Evolutionary conservation across 345 rosid genomes (phyloP).

Genomic region (Populus simonii): DNA sequence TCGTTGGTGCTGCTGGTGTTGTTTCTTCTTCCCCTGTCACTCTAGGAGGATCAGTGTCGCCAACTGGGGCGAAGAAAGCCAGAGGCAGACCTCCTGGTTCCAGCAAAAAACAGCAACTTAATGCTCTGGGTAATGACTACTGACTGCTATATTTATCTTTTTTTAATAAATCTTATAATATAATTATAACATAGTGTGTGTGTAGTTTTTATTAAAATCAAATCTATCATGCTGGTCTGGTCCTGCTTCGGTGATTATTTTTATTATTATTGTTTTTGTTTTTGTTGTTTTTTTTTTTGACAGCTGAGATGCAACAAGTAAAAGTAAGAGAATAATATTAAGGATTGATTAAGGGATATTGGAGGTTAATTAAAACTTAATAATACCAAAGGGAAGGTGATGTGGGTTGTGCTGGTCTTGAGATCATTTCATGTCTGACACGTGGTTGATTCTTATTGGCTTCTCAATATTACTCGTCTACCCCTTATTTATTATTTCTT

Average conservation of each 20-base stretch:
- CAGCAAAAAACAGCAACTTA: constrained; percentile 50
- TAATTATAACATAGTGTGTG: not conserved
- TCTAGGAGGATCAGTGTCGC: constrained; percentile 30
- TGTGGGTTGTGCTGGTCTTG: too few relatives aligned
- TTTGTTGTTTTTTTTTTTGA: too few relatives aligned
- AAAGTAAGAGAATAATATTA: too few relatives aligned
- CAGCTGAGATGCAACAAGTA: not conserved
- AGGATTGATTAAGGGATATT: too few relatives aligned
- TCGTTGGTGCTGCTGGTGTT: not conserved
- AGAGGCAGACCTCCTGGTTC: constrained; percentile 94
- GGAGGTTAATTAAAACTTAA: too few relatives aligned
- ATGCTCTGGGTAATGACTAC: constrained; percentile 49
- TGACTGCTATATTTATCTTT: not conserved
- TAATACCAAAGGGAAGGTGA: not conserved
- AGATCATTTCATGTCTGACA: too few relatives aligned
- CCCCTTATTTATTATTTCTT: not conserved
- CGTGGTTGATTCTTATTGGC: not conserved
- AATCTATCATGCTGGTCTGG: too few relatives aligned
- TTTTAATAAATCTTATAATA: not conserved
- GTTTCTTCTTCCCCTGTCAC: not conserved
- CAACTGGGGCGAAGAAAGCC: constrained; percentile 51
- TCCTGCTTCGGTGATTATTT: too few relatives aligned
- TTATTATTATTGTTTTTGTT: too few relatives aligned
- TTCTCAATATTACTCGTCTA: not conserved
- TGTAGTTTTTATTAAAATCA: not conserved